phyloP scores from a whole-genome alignment of 129 eudicot genomes.

The Chrysanthemum seticuspe region DNA sequence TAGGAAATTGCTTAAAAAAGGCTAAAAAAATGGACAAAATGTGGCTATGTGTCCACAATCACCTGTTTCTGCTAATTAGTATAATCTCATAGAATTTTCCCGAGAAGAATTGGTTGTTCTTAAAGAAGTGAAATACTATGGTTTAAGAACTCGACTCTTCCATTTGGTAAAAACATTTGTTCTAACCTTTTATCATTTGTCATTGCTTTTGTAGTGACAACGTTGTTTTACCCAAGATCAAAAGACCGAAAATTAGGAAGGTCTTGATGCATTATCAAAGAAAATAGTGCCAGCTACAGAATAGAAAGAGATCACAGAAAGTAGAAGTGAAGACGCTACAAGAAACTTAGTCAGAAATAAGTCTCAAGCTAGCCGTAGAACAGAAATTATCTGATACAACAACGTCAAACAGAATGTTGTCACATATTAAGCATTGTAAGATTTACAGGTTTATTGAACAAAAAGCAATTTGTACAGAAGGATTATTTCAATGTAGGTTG shows the following conservation, averaged over 20 bases:
- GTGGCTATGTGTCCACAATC: neutral
- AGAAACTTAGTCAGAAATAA: no score
- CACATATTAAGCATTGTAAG: slow-evolving; percentile 7
- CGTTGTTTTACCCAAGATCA: slow-evolving; percentile 7
- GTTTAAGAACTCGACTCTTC: neutral
- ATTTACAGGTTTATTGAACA: neutral
- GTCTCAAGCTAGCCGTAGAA: no score
- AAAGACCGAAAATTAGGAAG: neutral
- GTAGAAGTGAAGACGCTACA: no score
- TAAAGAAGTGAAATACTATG: neutral
- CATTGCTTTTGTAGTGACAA: slow-evolving; percentile 32
- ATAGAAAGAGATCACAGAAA: no score
- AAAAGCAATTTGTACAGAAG: slow-evolving; percentile 8
- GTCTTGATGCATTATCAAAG: no score
- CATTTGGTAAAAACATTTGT: neutral
- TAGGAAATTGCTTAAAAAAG: neutral
- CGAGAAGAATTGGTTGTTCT: neutral
- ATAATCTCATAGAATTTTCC: neutral
- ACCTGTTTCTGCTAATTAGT: slow-evolving; percentile 2
- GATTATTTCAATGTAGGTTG: slow-evolving; percentile 7
- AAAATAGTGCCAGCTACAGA: no score
- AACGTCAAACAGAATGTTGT: slow-evolving; percentile 5
- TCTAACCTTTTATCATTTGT: slow-evolving; percentile 8
- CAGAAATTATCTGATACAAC: no score
- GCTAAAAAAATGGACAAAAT: neutral